Evolutionary conservation across 371 early-diverging fungal species (phyloP), one percentile per base, ranked within the genome.

Genomic region (Parasitella parasitica): DNA sequence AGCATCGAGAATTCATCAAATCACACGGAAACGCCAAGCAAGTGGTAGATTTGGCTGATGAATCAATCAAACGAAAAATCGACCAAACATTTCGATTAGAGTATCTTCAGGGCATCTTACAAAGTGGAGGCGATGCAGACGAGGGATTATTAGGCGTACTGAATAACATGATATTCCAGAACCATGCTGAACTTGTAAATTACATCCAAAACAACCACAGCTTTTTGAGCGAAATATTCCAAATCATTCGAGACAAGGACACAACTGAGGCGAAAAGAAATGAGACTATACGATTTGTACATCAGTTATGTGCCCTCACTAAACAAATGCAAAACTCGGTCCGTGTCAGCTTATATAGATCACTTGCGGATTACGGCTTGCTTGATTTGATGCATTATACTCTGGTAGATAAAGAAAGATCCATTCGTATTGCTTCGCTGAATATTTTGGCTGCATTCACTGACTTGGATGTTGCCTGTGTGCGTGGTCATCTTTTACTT

Each of bases 31-130:
- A 59, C 15, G 18, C 9, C 22, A 41, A 54, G 7, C 55, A 54
- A 8, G 30, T 59, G 6, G 43, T 37, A 30, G 48, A 50, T 3
- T 87, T 97, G 22, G 75, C 79, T 16, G 88, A 92, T 46, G 69
- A 77, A 5, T 72, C 77, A 1, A 83, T 92, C 11, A 77, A 84
- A 35, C 70, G 73, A 50, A 91, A 93, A 67, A 92, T 96, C 39
- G 88, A 89, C 34, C 91, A 92, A 56, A 88, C 90, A 0, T 93
- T 91, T 60, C 86, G 96, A 5, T 63, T 94, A 4, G 92, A 89
- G 60, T 97, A 86, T 57, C 76, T 97, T 12, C 89, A 90, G 51
- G 94, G 93, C 64, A 88, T 89, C 0, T 91, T 91, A 3, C 76
- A 94, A 15, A 85, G 85, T 8, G 30, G 30, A 6, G 80, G 89